Evolutionary conservation across 148 eudicot species (phyloP).

Genomic region (Silene conica): DNA sequence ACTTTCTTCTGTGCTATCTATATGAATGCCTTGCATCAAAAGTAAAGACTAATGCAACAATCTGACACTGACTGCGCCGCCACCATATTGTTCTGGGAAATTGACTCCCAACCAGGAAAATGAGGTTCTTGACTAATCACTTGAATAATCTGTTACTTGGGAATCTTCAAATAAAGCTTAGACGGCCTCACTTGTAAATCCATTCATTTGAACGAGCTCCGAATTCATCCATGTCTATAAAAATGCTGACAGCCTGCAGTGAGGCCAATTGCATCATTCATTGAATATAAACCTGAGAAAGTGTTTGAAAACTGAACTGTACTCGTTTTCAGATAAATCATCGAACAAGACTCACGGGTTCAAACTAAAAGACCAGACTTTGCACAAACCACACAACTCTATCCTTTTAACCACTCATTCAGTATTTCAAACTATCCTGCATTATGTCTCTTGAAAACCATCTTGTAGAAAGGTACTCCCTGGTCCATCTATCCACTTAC

Average conservation of each 20-base stretch:
- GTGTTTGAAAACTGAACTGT: background rate
- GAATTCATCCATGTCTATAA: constrained; percentile 89
- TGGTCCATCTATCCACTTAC: no score
- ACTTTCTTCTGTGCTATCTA: background rate
- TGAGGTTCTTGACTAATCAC: background rate
- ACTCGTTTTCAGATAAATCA: constrained; percentile 1
- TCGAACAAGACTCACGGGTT: background rate
- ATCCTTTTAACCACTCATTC: background rate
- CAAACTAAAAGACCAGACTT: background rate
- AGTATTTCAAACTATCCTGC: background rate
- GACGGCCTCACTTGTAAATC: constrained; percentile 59
- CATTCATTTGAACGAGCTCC: constrained; percentile 94
- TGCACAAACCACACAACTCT: background rate
- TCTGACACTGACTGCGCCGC: background rate
- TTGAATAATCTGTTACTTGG: no score
- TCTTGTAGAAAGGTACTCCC: no score
- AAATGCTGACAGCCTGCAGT: constrained; percentile 87
- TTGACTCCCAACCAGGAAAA: background rate
- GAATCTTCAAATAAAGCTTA: background rate
- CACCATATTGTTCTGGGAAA: background rate
- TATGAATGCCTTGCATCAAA: background rate
- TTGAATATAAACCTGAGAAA: background rate
- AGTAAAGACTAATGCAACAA: background rate
- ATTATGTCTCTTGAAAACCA: no score
- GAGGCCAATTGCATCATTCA: background rate